Base-by-base conservation (phyloP, 2,329 filamentous ascomycete species). In the Lasiodiplodia sp. region DNA sequence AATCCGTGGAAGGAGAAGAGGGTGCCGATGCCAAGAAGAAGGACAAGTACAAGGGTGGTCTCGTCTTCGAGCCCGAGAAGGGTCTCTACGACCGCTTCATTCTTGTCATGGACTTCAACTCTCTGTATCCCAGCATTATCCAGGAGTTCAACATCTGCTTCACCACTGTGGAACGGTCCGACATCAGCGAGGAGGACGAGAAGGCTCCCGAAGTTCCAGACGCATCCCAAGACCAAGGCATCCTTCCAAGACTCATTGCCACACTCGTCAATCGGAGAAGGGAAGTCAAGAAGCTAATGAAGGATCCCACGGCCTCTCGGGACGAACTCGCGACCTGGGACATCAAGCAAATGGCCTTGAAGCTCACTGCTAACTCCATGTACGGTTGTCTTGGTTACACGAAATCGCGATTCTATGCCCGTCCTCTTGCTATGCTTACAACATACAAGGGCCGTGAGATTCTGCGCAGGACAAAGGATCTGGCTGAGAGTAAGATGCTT, bases 81-180 rank as follows among this genome's bases (percentile, higher is more conserved):
- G 96, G 96, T 21, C 87, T 99, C 4, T 99, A 99, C 77, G 96
- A 99, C 86, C 97, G 96, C 82, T 97, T 96, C 79, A 92, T 99
- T 66, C 87, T 99, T 68, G 96, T 99, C 80, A 99, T 99, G 96
- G 96, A 99, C 85, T 99, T 99, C 85, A 99, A 99, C 87, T 97
- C 94, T 75, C 85, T 99, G 71, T 99, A 99, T 76, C 96, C 96
- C 38, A 97, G 93, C 77, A 98, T 99, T 76, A 99, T 99, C 70
- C 96, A 99, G 77, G 96, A 99, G 86, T 99, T 90, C 83, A 99
- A 99, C 81, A 99, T 99, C 74, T 99, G 96, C 84, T 99, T 99
- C 81, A 99, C 96, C 2, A 99, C 96, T 0, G 94, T 99, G 7
- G 92, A 98, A 70, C 87, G 96, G 73, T 85, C 87, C 51, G 84